phyloP scores from a whole-genome alignment of 139 green algal species.

The Zygnema circumcarinatum region DNA sequence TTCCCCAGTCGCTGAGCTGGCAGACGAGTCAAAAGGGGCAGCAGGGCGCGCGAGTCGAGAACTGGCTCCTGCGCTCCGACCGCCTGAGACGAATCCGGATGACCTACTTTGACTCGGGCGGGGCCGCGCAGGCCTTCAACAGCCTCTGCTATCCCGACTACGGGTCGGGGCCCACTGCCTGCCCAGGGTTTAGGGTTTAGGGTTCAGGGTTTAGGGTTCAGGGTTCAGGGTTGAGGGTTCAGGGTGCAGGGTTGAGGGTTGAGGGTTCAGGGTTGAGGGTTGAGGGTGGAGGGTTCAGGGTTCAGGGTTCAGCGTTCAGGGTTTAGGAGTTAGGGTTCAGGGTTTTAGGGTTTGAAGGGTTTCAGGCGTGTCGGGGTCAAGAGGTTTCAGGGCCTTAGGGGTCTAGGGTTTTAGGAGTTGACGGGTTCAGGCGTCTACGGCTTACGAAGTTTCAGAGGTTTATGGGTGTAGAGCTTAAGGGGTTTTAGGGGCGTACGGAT shows the following conservation, averaged over 20 bases:
- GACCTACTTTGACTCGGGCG: slow-evolving; percentile 27
- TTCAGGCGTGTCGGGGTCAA: too few species aligned
- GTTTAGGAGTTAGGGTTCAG: too few species aligned
- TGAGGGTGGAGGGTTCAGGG: too few species aligned
- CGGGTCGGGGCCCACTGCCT: slow-evolving; percentile 3
- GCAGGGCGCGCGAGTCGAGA: background rate
- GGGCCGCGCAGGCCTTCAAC: slow-evolving; percentile 34
- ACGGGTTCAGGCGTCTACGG: too few species aligned
- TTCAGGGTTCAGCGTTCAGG: too few species aligned
- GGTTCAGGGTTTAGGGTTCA: background rate
- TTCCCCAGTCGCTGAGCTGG: background rate
- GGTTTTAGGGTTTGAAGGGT: too few species aligned
- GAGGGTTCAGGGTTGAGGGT: background rate
- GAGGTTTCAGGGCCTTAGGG: too few species aligned
- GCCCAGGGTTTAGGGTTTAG: background rate
- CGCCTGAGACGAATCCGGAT: slow-evolving; percentile 1
- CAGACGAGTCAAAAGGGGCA: background rate
- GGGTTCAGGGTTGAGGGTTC: background rate
- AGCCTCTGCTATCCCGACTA: slow-evolving; percentile 26
- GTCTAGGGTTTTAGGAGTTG: too few species aligned
- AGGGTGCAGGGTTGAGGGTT: background rate
- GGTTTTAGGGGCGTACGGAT: too few species aligned
- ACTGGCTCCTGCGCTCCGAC: slow-evolving; percentile 25
- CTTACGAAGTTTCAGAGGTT: too few species aligned
- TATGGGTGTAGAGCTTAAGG: too few species aligned